A percentile compares a stretch with the other conserved stretches of the same genome.
Conservation (phyloP, 139 green algal species). For the Chlorella vulgaris region DNA sequence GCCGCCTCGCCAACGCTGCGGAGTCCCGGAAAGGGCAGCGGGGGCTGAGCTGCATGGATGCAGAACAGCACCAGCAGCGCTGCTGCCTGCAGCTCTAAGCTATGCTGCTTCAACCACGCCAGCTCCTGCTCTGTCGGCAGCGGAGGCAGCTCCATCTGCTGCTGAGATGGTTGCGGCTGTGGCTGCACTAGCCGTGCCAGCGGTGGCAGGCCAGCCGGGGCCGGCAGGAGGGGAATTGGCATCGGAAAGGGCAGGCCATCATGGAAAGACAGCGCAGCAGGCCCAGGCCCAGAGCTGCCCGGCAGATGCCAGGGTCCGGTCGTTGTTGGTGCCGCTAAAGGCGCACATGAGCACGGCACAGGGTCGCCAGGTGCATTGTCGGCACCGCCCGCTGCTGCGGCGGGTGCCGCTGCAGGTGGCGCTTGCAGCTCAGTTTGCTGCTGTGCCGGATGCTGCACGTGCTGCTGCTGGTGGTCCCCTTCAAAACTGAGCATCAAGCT, state of each 20-base stretch:
- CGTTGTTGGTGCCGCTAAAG: too few species aligned
- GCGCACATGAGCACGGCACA: too few species aligned
- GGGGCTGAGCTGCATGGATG: slow-evolving; percentile 39
- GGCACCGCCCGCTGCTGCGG: too few species aligned
- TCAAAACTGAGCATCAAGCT: slow-evolving; percentile 16
- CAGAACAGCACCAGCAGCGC: slow-evolving; percentile 38
- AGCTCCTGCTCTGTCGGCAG: slow-evolving; percentile 1
- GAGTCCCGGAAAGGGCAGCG: neutral
- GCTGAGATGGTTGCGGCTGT: neutral
- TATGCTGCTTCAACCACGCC: slow-evolving; percentile 3
- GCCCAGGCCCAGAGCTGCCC: too few species aligned
- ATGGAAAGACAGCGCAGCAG: too few species aligned
- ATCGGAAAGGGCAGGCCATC: too few species aligned
- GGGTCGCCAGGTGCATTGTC: too few species aligned
- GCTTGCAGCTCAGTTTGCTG: neutral
- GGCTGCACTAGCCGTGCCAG: neutral
- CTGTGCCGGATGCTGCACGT: neutral
- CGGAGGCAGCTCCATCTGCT: neutral
- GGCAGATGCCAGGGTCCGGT: too few species aligned
- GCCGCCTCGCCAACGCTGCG: neutral
- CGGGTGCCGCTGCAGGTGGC: neutral
- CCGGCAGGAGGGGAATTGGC: too few species aligned
- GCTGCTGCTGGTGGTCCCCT: neutral
- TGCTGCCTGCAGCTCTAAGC: neutral
- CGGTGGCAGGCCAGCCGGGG: neutral